Percentiles rank a stretch among this genome's conserved stretches.
phyloP scores from a whole-genome alignment of 2,329 filamentous ascomycete genomes.

The Calonectria ilicicola region DNA sequence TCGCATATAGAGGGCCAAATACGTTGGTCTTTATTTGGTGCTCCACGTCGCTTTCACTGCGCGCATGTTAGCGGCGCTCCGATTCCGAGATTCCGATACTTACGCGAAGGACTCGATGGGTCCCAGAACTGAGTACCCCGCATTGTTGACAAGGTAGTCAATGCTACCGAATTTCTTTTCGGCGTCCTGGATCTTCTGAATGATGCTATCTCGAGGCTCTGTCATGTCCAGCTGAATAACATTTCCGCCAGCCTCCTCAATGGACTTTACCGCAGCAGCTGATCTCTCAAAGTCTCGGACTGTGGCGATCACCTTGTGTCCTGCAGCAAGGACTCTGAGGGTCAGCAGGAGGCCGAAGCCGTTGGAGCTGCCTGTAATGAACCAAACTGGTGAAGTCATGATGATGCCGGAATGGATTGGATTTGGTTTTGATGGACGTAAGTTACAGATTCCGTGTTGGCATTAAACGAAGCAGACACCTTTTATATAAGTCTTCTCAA shows the following conservation, averaged over 20 bases:
- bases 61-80: conserved; percentile 10
- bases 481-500: not conserved
- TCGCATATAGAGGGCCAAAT: conserved; percentile 60
- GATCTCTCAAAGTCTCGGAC: conserved; percentile 31
- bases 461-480: not conserved
- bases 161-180: conserved; percentile 48
- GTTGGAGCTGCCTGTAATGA: conserved; percentile 41
- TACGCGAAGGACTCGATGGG: conserved; percentile 42
- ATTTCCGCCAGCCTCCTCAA: conserved; percentile 39
- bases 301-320: conserved; percentile 35
- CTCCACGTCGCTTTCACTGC: conserved; percentile 52
- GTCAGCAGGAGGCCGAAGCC: conserved; percentile 37
- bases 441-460: too few species aligned
- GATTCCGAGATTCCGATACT: conserved; percentile 10
- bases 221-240: conserved; percentile 46
- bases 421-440: not conserved
- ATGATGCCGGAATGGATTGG: not conserved
- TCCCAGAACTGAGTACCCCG: conserved; percentile 52
- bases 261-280: conserved; percentile 28
- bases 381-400: conserved; percentile 38
- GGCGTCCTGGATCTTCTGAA: conserved; percentile 36
- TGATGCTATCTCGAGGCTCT: conserved; percentile 39
- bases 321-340: conserved; percentile 31
- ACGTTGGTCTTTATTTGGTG: conserved; percentile 61
- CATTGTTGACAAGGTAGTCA: conserved; percentile 66